Percentiles rank a stretch among this genome's conserved stretches.
Evolutionary conservation across 495 filamentous ascomycete genomes (phyloP).

Genomic region (Choiromyces venosus): DNA sequence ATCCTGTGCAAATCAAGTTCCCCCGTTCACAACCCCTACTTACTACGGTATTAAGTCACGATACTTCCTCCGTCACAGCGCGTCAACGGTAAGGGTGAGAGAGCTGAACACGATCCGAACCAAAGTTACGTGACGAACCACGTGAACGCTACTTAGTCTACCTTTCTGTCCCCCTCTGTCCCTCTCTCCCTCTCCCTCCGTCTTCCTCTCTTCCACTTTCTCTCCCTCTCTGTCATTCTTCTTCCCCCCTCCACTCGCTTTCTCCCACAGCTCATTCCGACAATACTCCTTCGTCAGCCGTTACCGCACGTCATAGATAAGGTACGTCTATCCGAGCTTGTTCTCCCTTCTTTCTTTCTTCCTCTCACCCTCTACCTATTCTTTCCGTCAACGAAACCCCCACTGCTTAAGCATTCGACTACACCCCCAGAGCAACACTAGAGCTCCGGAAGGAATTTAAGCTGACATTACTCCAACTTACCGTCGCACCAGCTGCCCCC

Average conservation of each 20-base stretch:
- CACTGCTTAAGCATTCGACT: not conserved
- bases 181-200: not conserved
- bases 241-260: not conserved
- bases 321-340: conserved; percentile 30
- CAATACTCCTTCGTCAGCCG: not conserved
- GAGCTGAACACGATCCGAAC: not conserved
- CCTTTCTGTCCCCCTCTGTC: not conserved
- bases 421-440: not conserved
- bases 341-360: conserved; percentile 23
- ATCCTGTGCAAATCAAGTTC: not conserved
- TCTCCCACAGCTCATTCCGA: not conserved
- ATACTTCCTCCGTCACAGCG: not conserved
- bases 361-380: not conserved
- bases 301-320: conserved; percentile 38
- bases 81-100: not conserved
- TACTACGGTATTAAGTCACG: not conserved
- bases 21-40: no score
- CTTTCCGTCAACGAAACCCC: not conserved
- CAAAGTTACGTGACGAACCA: not conserved
- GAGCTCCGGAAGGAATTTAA: not conserved
- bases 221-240: not conserved
- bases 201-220: not conserved
- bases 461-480: not conserved
- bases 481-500: not conserved
- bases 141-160: not conserved